phyloP scores from a whole-genome alignment of 768 basidiomycete species.

The Boletus sp. region DNA sequence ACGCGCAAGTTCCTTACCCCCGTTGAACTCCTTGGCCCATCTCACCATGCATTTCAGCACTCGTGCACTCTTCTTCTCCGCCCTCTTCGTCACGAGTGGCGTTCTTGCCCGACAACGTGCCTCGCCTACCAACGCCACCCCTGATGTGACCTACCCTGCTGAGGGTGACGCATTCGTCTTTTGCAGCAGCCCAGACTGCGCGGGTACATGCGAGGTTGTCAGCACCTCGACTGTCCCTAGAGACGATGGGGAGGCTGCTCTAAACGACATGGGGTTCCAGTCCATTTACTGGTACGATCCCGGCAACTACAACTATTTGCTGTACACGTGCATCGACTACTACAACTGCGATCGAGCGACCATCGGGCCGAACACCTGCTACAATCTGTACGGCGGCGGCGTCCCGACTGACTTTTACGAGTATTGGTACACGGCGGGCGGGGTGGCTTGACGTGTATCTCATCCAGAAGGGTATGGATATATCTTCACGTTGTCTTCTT shows the following conservation, averaged over 20 bases:
- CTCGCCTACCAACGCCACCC: not conserved
- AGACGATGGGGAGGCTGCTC: not conserved
- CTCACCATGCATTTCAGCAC: not conserved
- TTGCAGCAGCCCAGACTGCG: not conserved
- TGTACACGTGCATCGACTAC: not conserved
- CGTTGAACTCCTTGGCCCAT: not conserved
- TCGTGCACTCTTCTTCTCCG: not conserved
- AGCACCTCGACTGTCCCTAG: too few species aligned
- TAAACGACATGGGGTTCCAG: not conserved
- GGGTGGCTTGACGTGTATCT: not conserved
- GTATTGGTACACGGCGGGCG: not conserved
- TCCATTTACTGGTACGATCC: not conserved
- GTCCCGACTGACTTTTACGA: not conserved
- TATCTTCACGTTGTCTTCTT: not conserved
- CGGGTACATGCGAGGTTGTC: not conserved
- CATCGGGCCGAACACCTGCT: not conserved
- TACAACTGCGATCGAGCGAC: too few species aligned
- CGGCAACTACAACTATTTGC: rapidly evolving
- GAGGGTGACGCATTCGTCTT: not conserved
- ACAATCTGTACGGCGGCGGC: not conserved
- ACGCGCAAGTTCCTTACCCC: not conserved
- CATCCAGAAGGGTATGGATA: not conserved
- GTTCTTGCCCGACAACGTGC: not conserved
- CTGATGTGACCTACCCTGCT: not conserved
- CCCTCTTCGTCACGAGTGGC: not conserved